A percentile compares a stretch with the other conserved stretches of the same genome.
phyloP scores from a whole-genome alignment of 306 rosid species.

The Vicia villosa region DNA sequence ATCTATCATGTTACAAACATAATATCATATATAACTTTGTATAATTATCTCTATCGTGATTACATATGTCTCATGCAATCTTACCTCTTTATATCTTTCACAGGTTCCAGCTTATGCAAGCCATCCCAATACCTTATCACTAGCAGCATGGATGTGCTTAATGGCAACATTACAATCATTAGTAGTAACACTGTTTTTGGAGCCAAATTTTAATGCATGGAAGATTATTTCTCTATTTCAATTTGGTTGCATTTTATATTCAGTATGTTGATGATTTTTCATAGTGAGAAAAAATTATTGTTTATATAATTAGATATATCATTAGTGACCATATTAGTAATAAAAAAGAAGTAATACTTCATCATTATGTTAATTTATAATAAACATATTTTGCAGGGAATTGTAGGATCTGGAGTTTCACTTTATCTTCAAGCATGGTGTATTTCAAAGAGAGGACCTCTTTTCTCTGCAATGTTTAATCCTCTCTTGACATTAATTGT shows the following conservation, averaged over 20 bases:
- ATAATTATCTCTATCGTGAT: too few relatives aligned
- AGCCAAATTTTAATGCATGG: constrained; percentile 48
- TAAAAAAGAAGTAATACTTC: background rate
- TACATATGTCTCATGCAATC: too few relatives aligned
- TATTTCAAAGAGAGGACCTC: constrained; percentile 51
- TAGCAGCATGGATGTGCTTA: constrained; percentile 68
- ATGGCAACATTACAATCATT: constrained; percentile 48
- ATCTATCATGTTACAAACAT: too few relatives aligned
- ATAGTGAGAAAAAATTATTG: too few relatives aligned
- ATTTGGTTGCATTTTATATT: constrained; percentile 26
- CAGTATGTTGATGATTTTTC: constrained; percentile 4
- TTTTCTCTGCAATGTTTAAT: constrained; percentile 54
- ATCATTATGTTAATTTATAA: background rate
- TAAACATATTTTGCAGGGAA: constrained; percentile 16
- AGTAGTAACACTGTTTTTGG: constrained; percentile 32
- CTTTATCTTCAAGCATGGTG: constrained; percentile 61
- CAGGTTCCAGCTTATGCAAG: constrained; percentile 55
- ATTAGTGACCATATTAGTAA: background rate
- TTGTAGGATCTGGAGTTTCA: background rate
- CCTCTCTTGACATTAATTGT: constrained; percentile 52
- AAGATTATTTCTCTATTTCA: constrained; percentile 39
- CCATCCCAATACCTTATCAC: constrained; percentile 51
- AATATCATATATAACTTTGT: too few relatives aligned
- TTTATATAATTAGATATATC: background rate
- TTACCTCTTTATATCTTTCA: background rate